Conservation (phyloP, 2,329 filamentous ascomycete genomes). For the Penicillium polonicum region DNA sequence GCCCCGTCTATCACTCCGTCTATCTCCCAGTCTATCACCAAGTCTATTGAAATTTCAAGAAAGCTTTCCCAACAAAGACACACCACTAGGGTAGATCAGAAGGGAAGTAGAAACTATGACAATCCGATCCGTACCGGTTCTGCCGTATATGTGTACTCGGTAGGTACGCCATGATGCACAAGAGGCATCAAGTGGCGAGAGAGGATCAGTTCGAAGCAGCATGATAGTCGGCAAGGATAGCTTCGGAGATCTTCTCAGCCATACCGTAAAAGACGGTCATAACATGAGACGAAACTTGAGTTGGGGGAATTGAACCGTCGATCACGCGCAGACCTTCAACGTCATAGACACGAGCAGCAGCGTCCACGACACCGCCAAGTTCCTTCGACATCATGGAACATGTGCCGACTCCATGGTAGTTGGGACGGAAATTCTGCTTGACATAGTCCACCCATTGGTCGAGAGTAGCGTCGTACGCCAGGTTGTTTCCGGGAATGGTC, state of each 20-base stretch:
- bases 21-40: too few relatives aligned
- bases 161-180: neutral
- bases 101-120: neutral
- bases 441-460: slow-evolving; percentile 27
- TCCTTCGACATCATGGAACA: slow-evolving; percentile 36
- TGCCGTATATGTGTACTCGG: neutral
- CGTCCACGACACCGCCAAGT: slow-evolving; percentile 36
- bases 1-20: neutral
- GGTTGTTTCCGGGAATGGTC: slow-evolving; percentile 15
- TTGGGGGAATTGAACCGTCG: slow-evolving; percentile 39
- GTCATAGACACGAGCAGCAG: slow-evolving; percentile 31
- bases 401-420: slow-evolving; percentile 33
- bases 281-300: slow-evolving; percentile 33
- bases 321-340: slow-evolving; percentile 36
- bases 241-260: slow-evolving; percentile 27
- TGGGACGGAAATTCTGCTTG: slow-evolving; percentile 26
- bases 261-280: slow-evolving; percentile 34
- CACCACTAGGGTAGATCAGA: neutral
- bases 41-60: neutral
- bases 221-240: slow-evolving; percentile 14
- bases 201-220: neutral
- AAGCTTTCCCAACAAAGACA: neutral
- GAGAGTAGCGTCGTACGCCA: slow-evolving; percentile 19
- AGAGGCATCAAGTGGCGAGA: neutral
- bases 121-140: neutral